These are phyloP conservation scores for Prinsepia uniflora DNA, from an alignment of 306 rosid species.

Conservation along the genomic window DNA sequence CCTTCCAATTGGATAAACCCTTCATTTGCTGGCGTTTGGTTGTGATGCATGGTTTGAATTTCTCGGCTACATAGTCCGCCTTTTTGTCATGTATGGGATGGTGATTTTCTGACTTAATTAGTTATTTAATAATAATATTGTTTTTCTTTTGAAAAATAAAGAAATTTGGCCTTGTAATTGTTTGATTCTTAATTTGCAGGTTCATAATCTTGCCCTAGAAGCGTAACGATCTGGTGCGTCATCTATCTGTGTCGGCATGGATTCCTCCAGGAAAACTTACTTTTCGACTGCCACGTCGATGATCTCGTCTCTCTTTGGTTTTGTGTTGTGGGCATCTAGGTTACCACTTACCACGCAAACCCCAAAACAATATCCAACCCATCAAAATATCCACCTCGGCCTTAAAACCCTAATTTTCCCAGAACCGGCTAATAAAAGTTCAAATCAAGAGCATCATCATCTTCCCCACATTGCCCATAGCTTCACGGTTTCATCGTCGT, in stretches of 20 bases:
- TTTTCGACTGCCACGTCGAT: conserved; percentile 8
- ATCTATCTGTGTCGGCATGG: neutral
- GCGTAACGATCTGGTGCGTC: neutral
- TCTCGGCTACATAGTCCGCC: no score
- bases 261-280: neutral
- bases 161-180: no score
- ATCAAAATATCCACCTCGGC: conserved; percentile 27
- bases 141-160: no score
- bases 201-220: neutral
- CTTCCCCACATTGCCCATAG: conserved; percentile 20
- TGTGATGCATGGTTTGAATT: no score
- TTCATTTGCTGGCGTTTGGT: neutral
- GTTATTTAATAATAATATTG: no score
- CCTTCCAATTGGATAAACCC: neutral
- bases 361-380: neutral
- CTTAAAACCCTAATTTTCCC: conserved; percentile 45
- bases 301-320: conserved; percentile 22
- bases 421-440: neutral
- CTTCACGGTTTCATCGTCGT: neutral
- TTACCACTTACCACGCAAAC: conserved; percentile 11
- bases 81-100: no score
- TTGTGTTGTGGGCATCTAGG: conserved; percentile 25
- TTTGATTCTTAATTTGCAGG: no score
- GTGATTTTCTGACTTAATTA: no score
- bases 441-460: neutral